Base-by-base conservation (phyloP, 495 filamentous ascomycete species). In the Penicillium riverlandense region DNA sequence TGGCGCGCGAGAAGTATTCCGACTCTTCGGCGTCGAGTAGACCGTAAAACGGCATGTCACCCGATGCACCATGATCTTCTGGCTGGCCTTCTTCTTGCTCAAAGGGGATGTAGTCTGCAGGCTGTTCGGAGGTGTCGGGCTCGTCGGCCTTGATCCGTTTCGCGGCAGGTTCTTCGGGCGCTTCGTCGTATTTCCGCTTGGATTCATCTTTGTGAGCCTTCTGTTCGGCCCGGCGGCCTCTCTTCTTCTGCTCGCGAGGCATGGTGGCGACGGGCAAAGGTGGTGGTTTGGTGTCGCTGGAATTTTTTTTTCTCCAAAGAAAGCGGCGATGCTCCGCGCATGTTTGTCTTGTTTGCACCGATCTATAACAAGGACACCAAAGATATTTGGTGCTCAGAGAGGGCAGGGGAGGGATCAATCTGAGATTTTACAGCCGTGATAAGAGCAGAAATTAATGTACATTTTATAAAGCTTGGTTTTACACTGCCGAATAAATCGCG, bases 1-100 rank as follows among this genome's bases (percentile, higher is more conserved):
- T 87, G 45, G 89, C 90, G 33, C 77, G 78, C 50, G 83, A 85
- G 65, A 97, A 98, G 70, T 96, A 95, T 61, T 96, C 90, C 51
- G 91, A 85, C 66, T 98, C 94, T 47, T 90, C 75, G 45, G 88
- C 80, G 54, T 85, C 85, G 9, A 98, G 79, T 69, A 96, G 77
- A 53, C 92, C 92, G 57, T 88, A 96, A 70, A 95, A 98, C 2
- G 77, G 74, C 47, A 66, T 72, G 27, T 77, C 79, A 14, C 54
- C 57, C 29, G 40, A 37, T 0, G 35, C 37, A 0, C 15, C 53
- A 14, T 48, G 41, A 22, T 44, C 50, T 37, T 46, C 22, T 22
- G 22, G 12, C 9, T 53, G 37, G n/a, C 28, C 44, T 12, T 55
- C 37, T 6, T 37, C 53, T 8, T 56, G 55, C 0, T 67, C 61